These are phyloP conservation scores for Pyricularia sp. DNA, from an alignment of 2,329 filamentous ascomycete species.

Conservation along the genomic window DNA sequence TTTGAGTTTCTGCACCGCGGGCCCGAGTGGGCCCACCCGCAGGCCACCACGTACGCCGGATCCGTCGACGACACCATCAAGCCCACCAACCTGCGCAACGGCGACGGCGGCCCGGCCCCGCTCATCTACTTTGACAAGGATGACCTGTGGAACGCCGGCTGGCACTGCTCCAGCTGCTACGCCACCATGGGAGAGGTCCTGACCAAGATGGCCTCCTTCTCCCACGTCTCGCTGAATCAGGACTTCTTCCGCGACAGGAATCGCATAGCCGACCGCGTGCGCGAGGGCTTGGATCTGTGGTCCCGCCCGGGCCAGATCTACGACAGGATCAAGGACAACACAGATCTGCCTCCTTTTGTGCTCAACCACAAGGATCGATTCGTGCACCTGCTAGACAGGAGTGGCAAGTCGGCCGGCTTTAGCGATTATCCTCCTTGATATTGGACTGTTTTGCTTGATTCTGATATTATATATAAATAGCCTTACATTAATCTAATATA, in stretches of 20 bases:
- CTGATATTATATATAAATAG: not conserved
- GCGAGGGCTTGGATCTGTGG: conserved; percentile 41
- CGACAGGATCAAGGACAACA: conserved; percentile 33
- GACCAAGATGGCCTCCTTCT: conserved; percentile 43
- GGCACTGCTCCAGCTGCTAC: conserved; percentile 53
- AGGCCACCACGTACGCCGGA: conserved; percentile 38
- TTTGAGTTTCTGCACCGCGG: conserved; percentile 38
- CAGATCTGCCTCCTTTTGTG: conserved; percentile 39
- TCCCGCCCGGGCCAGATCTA: conserved; percentile 34
- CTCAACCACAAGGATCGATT: conserved; percentile 24
- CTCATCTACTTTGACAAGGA: conserved; percentile 27
- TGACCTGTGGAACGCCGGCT: conserved; percentile 35
- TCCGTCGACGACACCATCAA: conserved; percentile 28
- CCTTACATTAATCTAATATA: not conserved
- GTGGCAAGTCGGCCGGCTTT: conserved; percentile 34
- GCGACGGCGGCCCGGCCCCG: conserved; percentile 26
- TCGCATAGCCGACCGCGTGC: conserved; percentile 36
- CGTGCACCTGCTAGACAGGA: conserved; percentile 30
- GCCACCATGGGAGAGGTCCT: conserved; percentile 39
- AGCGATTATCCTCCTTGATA: conserved; percentile 24
- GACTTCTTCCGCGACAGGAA: conserved; percentile 31
- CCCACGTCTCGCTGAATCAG: conserved; percentile 39
- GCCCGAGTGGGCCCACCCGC: conserved; percentile 41
- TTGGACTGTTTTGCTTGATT: not conserved
- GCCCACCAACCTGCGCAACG: conserved; percentile 39